Evolutionary conservation across 1,284 basidiomycete genomes (phyloP).

Genomic region (Violaceomyces palustris): DNA sequence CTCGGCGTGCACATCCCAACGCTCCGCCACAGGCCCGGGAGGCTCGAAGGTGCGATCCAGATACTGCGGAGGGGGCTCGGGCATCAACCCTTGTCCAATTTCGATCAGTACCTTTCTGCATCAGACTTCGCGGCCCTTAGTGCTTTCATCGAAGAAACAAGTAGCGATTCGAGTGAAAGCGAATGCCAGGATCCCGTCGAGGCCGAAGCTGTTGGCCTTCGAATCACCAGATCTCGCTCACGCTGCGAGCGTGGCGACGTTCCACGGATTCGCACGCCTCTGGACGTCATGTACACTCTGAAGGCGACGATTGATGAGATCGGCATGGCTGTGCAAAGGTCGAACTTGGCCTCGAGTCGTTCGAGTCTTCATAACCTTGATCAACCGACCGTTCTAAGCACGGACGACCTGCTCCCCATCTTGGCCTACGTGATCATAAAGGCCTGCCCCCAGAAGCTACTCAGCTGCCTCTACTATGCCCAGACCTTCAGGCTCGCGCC

Average conservation of each 20-base stretch:
- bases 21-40: slow-evolving; percentile 8
- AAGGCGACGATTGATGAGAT: slow-evolving; percentile 21
- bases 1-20: slow-evolving; percentile 8
- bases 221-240: neutral
- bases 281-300: slow-evolving; percentile 18
- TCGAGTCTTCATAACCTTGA: neutral
- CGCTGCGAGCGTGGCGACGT: neutral
- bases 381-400: slow-evolving; percentile 4
- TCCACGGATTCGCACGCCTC: slow-evolving; percentile 10
- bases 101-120: too few relatives aligned
- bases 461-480: slow-evolving; percentile 25
- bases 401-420: slow-evolving; percentile 22
- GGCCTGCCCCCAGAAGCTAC: slow-evolving; percentile 7
- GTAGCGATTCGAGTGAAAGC: too few relatives aligned
- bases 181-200: too few relatives aligned
- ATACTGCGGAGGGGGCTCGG: slow-evolving; percentile 5
- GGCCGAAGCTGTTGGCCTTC: too few relatives aligned
- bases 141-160: too few relatives aligned
- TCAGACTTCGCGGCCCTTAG: too few relatives aligned
- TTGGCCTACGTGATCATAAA: slow-evolving; percentile 17
- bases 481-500: slow-evolving; percentile 17
- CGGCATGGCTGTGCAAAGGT: slow-evolving; percentile 7
- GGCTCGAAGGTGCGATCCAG: slow-evolving; percentile 6
- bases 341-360: slow-evolving; percentile 3
- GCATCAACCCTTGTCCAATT: too few relatives aligned